Conservation (phyloP, 2,329 filamentous ascomycete species). For the Cercospora sesami region DNA sequence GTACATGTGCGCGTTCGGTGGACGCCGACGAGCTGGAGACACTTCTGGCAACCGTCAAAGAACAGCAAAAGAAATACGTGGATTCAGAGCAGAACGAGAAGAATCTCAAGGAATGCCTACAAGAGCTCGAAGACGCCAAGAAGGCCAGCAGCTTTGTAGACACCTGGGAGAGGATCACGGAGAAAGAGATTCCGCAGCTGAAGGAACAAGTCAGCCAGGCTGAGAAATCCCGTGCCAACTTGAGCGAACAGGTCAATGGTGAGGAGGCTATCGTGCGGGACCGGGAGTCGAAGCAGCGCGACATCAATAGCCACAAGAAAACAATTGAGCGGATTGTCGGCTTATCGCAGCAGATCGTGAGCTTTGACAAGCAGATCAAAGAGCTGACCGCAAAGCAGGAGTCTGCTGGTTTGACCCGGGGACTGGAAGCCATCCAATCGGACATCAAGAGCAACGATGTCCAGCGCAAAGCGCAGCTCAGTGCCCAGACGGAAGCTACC, state of each 20-base stretch:
- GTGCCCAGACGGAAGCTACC: conserved; percentile 64
- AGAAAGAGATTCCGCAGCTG: conserved; percentile 68
- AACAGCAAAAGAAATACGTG: conserved; percentile 26
- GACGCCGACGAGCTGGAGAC: conserved; percentile 60
- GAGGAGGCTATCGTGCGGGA: conserved; percentile 68
- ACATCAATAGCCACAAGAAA: conserved; percentile 73
- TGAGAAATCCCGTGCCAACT: conserved; percentile 39
- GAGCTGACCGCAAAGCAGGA: conserved; percentile 75
- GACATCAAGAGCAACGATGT: conserved; percentile 68
- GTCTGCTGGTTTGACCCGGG: conserved; percentile 63
- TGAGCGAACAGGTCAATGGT: conserved; percentile 52
- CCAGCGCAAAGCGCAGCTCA: conserved; percentile 64
- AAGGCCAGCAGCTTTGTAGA: conserved; percentile 69
- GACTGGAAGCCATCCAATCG: conserved; percentile 80
- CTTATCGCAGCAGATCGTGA: conserved; percentile 68
- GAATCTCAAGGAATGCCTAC: conserved; percentile 59
- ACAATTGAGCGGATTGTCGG: conserved; percentile 74
- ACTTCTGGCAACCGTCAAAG: conserved; percentile 66
- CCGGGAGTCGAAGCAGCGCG: conserved; percentile 64
- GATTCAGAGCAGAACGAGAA: conserved; percentile 7
- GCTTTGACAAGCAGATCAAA: conserved; percentile 71
- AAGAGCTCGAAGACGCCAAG: conserved; percentile 51
- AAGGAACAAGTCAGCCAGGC: conserved; percentile 63
- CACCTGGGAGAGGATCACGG: conserved; percentile 66
- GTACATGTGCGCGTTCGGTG: conserved; percentile 73